Evolutionary conservation across 2,329 filamentous ascomycete genomes (phyloP).

Genomic region (Keithomyces neogunnii): DNA sequence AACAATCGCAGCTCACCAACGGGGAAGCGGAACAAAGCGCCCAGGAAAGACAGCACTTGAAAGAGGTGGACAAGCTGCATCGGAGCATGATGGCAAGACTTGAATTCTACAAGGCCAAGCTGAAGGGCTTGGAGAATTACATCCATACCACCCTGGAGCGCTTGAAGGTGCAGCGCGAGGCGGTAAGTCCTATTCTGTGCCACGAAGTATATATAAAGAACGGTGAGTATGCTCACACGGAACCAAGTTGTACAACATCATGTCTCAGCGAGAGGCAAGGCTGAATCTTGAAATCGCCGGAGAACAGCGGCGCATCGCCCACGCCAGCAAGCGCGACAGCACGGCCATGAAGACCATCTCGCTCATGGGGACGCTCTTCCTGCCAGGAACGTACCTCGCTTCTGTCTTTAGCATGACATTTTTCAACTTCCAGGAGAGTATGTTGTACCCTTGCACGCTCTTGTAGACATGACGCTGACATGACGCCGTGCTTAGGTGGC

Average conservation of each 20-base stretch:
- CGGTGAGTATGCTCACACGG: neutral
- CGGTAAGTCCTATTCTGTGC: slow-evolving; percentile 30
- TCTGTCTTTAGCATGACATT: slow-evolving; percentile 61
- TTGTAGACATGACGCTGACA: slow-evolving; percentile 4
- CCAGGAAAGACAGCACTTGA: slow-evolving; percentile 19
- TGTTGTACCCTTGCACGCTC: slow-evolving; percentile 6
- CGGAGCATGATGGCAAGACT: slow-evolving; percentile 43
- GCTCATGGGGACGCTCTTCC: slow-evolving; percentile 53
- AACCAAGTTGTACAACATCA: slow-evolving; percentile 55
- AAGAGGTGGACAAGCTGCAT: slow-evolving; percentile 37
- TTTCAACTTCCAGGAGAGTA: slow-evolving; percentile 50
- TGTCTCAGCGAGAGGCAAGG: slow-evolving; percentile 55
- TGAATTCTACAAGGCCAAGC: slow-evolving; percentile 53
- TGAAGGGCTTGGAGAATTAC: slow-evolving; percentile 54
- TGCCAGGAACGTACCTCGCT: slow-evolving; percentile 53
- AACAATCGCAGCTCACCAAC: neutral
- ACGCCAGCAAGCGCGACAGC: slow-evolving; percentile 53
- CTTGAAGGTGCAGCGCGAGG: slow-evolving; percentile 52
- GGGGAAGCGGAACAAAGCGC: slow-evolving; percentile 11
- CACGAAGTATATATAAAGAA: too few relatives aligned
- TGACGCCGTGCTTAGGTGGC: slow-evolving; percentile 14
- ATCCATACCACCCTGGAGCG: slow-evolving; percentile 53
- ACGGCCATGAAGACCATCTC: slow-evolving; percentile 59
- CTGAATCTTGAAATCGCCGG: slow-evolving; percentile 55
- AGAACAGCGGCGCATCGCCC: slow-evolving; percentile 50